Conservation (phyloP, 2,329 filamentous ascomycete species). For the Trichoderma polysporum region DNA sequence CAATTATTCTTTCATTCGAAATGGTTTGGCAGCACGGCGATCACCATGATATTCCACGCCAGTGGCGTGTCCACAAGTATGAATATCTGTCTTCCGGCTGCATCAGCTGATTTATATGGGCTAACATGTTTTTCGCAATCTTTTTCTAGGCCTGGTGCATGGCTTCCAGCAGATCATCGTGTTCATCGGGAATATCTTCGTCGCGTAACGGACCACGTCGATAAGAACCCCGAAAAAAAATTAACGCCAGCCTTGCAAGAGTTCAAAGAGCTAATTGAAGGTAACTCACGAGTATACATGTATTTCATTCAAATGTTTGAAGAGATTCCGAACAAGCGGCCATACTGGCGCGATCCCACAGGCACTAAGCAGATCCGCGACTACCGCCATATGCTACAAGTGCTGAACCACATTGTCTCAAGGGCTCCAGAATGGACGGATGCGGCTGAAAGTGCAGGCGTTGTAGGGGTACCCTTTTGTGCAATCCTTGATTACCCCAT, state of each 20-base stretch:
- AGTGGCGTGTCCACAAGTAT: constrained; percentile 48
- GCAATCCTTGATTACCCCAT: constrained; percentile 58
- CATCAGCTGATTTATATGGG: too few species aligned
- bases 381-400: constrained; percentile 64
- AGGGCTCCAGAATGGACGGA: constrained; percentile 54
- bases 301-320: constrained; percentile 67
- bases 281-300: constrained; percentile 63
- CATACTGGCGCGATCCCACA: constrained; percentile 61
- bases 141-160: constrained; percentile 49
- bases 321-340: constrained; percentile 45
- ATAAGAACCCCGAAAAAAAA: constrained; percentile 46
- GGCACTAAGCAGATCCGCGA: constrained; percentile 63
- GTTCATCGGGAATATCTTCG: constrained; percentile 64
- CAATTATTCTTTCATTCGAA: constrained; percentile 23
- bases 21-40: constrained; percentile 54
- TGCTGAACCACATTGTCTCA: constrained; percentile 61
- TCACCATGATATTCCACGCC: constrained; percentile 50
- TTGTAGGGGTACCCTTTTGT: constrained; percentile 55
- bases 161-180: constrained; percentile 64
- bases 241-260: constrained; percentile 62
- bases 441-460: constrained; percentile 49
- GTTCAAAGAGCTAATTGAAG: constrained; percentile 66
- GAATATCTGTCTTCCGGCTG: constrained; percentile 14
- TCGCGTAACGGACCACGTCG: constrained; percentile 54
- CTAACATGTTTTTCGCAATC: not conserved